Conservation (phyloP, 2,329 filamentous ascomycete genomes). For the Fusarium piperis region DNA sequence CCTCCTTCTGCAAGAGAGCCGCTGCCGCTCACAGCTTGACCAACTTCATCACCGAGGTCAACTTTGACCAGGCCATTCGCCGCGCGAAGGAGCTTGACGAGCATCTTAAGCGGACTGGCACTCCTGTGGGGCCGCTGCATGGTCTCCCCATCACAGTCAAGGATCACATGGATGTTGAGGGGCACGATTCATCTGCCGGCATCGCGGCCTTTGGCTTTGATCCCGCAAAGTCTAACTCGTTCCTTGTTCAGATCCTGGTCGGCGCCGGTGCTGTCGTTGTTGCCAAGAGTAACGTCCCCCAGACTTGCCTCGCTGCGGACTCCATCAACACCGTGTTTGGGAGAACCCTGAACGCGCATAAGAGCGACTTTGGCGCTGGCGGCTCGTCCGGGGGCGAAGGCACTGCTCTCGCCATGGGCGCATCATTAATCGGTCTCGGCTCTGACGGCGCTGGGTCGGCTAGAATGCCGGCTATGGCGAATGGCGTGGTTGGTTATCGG, state of each 20-base stretch:
- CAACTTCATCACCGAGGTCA: not conserved
- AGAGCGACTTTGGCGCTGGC: not conserved
- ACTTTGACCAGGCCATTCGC: not conserved
- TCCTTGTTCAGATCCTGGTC: not conserved
- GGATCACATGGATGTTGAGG: not conserved
- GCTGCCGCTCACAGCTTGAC: not conserved
- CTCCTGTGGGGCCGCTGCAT: not conserved
- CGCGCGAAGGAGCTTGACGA: not conserved
- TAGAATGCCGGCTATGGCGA: not conserved
- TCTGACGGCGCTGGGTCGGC: not conserved
- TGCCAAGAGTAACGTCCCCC: not conserved
- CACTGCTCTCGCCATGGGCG: not conserved
- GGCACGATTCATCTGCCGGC: not conserved
- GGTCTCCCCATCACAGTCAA: not conserved
- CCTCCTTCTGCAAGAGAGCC: not conserved
- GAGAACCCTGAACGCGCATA: not conserved
- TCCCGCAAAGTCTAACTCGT: not conserved
- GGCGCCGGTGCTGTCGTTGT: not conserved
- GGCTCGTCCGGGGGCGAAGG: not conserved
- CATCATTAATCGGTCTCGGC: not conserved
- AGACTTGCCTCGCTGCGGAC: not conserved
- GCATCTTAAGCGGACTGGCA: not conserved
- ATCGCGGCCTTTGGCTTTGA: not conserved
- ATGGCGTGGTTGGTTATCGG: not conserved
- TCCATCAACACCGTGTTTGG: not conserved